Percentiles rank a stretch among this genome's conserved stretches.
phyloP scores from a whole-genome alignment of 2,329 filamentous ascomycete species.

The Colletotrichum sp. region DNA sequence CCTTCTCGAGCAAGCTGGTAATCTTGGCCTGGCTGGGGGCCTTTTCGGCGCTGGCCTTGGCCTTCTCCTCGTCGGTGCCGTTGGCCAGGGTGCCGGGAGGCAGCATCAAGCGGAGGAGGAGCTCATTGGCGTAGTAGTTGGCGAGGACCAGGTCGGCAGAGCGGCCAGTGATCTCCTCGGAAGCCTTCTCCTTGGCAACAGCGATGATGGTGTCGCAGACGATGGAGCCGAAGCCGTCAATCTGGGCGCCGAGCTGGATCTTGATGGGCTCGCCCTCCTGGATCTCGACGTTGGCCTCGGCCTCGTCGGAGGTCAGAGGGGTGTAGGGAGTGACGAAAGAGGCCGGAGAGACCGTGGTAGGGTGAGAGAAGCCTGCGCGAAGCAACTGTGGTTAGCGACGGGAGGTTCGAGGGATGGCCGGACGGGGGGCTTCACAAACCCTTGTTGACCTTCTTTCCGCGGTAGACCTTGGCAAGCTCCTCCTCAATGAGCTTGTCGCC shows the following conservation, averaged over 20 bases:
- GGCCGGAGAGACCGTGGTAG: slow-evolving; percentile 92
- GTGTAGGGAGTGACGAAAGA: slow-evolving; percentile 97
- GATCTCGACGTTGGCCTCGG: slow-evolving; percentile 80
- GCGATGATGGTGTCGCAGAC: slow-evolving; percentile 92
- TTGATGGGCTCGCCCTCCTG: slow-evolving; percentile 90
- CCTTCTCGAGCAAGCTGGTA: slow-evolving; percentile 85
- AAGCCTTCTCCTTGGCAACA: slow-evolving; percentile 61
- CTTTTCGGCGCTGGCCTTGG: slow-evolving; percentile 84
- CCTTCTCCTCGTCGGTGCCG: slow-evolving; percentile 93
- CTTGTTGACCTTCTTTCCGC: slow-evolving; percentile 96
- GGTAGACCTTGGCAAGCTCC: slow-evolving; percentile 94
- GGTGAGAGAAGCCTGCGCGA: slow-evolving; percentile 79
- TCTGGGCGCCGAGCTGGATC: slow-evolving; percentile 98
- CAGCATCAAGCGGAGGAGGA: slow-evolving; percentile 87
- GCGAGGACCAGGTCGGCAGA: slow-evolving; percentile 88
- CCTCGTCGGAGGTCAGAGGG: slow-evolving; percentile 82
- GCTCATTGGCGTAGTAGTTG: slow-evolving; percentile 94
- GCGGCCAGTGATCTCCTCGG: slow-evolving; percentile 73
- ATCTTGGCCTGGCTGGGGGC: slow-evolving; percentile 86
- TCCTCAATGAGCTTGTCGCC: slow-evolving; percentile 95
- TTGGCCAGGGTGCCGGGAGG: slow-evolving; percentile 84
- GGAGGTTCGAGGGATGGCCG: slow-evolving; percentile 9
- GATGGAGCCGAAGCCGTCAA: slow-evolving; percentile 95
- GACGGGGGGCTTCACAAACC: slow-evolving; percentile 54
- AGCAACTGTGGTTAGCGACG: not conserved